Conservation (phyloP, 2,329 filamentous ascomycete species). For the Sarocladiaceae sp. region DNA sequence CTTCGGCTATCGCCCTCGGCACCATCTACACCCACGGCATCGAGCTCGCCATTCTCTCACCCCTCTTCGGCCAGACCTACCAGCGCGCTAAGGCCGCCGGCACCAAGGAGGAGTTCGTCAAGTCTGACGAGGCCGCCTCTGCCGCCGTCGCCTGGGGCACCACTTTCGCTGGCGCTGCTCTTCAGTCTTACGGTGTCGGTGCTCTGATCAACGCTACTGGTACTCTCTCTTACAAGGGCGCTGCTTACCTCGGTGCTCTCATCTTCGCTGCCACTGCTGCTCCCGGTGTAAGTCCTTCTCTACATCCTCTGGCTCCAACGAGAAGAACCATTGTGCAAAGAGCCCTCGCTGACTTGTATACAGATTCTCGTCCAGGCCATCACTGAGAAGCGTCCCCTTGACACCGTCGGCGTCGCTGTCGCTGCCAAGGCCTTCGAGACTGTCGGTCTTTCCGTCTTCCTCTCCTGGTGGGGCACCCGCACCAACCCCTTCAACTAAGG, state of each 20-base stretch:
- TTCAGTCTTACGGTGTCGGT: constrained; percentile 85
- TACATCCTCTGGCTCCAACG: background rate
- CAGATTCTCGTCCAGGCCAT: constrained; percentile 82
- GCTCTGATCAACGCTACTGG: constrained; percentile 92
- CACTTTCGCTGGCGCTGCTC: constrained; percentile 77
- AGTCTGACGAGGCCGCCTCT: constrained; percentile 83
- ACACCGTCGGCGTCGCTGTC: constrained; percentile 81
- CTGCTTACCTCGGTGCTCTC: constrained; percentile 83
- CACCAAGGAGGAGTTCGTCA: constrained; percentile 93
- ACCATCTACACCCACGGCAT: constrained; percentile 92
- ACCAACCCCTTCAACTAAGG: constrained; percentile 83
- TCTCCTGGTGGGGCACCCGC: constrained; percentile 96
- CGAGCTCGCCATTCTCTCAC: constrained; percentile 79
- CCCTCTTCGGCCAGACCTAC: constrained; percentile 92
- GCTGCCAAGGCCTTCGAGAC: constrained; percentile 87
- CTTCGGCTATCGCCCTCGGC: constrained; percentile 93
- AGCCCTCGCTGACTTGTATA: background rate
- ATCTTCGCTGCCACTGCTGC: constrained; percentile 90
- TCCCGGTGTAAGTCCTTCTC: constrained; percentile 57
- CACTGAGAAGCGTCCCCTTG: constrained; percentile 84
- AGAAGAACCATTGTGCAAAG: constrained; percentile 19
- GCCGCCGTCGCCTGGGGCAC: constrained; percentile 87
- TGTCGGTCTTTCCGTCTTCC: constrained; percentile 81
- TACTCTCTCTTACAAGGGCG: constrained; percentile 93
- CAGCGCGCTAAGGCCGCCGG: constrained; percentile 85